Evolutionary conservation across 345 rosid genomes (phyloP).

Genomic region (Luvunga scandens): DNA sequence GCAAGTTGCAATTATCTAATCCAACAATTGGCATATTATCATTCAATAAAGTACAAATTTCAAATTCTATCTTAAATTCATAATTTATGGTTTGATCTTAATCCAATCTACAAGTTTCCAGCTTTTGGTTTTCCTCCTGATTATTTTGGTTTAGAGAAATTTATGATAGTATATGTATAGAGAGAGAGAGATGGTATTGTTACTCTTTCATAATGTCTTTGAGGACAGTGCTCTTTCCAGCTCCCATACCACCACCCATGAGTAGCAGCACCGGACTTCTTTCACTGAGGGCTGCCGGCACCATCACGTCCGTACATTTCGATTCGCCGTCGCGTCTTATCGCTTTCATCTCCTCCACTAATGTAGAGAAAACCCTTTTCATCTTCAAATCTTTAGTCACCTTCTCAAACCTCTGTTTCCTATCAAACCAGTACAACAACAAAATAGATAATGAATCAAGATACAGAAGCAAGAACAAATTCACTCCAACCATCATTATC

Average conservation of each 20-base stretch:
- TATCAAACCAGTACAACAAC: constrained; percentile 13
- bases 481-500: too few relatives aligned
- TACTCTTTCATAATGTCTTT: constrained; percentile 81
- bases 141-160: too few relatives aligned
- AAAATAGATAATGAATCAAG: too few relatives aligned
- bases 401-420: constrained; percentile 78
- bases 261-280: constrained; percentile 88
- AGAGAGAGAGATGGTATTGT: background rate
- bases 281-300: constrained; percentile 63
- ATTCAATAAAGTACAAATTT: too few relatives aligned
- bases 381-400: constrained; percentile 70
- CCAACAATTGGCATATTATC: too few relatives aligned
- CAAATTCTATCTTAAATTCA: too few relatives aligned
- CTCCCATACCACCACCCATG: constrained; percentile 99
- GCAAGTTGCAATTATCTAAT: too few relatives aligned
- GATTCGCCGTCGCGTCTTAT: constrained; percentile 45
- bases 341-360: constrained; percentile 83
- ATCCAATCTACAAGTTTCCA: too few relatives aligned
- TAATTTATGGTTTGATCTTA: too few relatives aligned
- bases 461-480: too few relatives aligned
- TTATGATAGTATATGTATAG: too few relatives aligned
- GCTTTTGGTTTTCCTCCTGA: too few relatives aligned
- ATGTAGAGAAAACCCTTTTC: constrained; percentile 60
- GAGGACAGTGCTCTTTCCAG: constrained; percentile 95
- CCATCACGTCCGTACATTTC: constrained; percentile 71